Percentiles rank a stretch among this genome's conserved stretches.
phyloP scores from a whole-genome alignment of 305 asterid species.

The Caryopteris hybrid region DNA sequence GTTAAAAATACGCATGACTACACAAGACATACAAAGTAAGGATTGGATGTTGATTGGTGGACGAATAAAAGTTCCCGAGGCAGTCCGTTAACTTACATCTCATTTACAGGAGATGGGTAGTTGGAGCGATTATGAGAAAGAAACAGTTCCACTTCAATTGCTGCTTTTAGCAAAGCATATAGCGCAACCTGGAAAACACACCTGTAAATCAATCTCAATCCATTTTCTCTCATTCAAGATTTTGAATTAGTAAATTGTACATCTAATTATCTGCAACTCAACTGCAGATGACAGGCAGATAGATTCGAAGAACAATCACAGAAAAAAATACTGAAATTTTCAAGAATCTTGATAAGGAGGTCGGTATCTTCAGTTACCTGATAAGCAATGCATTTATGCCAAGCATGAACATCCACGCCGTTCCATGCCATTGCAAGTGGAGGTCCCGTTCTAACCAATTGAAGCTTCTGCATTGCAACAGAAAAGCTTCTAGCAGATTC shows the following conservation, averaged over 20 bases:
- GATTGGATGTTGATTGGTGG: not conserved
- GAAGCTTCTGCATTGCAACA: slow-evolving; percentile 35
- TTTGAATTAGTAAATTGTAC: not conserved
- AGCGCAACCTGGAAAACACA: slow-evolving; percentile 53
- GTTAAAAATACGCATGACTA: not conserved
- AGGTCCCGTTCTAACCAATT: slow-evolving; percentile 43
- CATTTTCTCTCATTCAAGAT: slow-evolving; percentile 11
- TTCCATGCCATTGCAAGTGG: slow-evolving; percentile 77
- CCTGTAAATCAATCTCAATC: slow-evolving; percentile 1
- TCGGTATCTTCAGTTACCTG: slow-evolving; percentile 28
- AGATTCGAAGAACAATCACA: no score
- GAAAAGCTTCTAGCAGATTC: slow-evolving; percentile 72
- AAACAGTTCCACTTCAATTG: slow-evolving; percentile 57
- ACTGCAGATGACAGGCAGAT: not conserved
- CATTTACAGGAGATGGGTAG: slow-evolving; percentile 50
- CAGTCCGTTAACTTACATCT: slow-evolving; percentile 47
- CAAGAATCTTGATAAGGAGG: not conserved
- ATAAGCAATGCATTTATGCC: slow-evolving; percentile 64
- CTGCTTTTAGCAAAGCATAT: slow-evolving; percentile 66
- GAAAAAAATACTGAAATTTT: no score
- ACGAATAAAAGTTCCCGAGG: not conserved
- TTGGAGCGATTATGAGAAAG: slow-evolving; percentile 70
- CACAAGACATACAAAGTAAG: not conserved
- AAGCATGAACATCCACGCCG: slow-evolving; percentile 70
- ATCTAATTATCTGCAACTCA: not conserved